Conservation (phyloP, 2,329 filamentous ascomycete species). For the Sclerotinia minor region DNA sequence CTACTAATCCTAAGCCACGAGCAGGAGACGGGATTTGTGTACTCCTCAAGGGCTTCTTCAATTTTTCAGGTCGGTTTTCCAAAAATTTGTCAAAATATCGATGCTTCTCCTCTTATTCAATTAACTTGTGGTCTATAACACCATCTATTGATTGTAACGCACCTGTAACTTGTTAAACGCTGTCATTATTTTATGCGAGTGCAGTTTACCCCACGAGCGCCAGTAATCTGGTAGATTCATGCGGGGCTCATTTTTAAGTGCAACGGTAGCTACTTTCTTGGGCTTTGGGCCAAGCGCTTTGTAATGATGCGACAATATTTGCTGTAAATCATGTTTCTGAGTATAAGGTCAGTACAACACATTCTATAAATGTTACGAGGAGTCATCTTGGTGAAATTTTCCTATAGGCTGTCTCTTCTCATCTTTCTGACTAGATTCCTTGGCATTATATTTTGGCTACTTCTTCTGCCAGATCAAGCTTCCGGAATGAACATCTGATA, state of each 20-base stretch:
- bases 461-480: conserved; percentile 8
- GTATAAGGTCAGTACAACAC: neutral
- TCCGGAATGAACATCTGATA: conserved; percentile 3
- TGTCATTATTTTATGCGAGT: neutral
- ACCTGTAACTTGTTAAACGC: conserved; percentile 9
- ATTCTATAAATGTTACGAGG: neutral
- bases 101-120: neutral
- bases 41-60: neutral
- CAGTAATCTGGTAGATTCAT: neutral
- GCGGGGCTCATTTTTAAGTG: neutral
- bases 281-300: neutral
- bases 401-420: neutral
- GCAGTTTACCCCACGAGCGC: neutral
- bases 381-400: neutral
- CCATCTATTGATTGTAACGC: neutral
- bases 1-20: neutral
- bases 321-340: conserved; percentile 4
- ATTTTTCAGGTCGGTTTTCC: neutral
- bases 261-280: too few species aligned
- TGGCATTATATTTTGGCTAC: neutral
- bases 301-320: conserved; percentile 5
- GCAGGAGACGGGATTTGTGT: neutral
- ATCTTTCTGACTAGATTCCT: neutral
- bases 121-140: neutral
- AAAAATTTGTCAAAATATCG: conserved; percentile 14